Evolutionary conservation across 148 eudicot species (phyloP).

Genomic region (Suaeda aralocaspica): DNA sequence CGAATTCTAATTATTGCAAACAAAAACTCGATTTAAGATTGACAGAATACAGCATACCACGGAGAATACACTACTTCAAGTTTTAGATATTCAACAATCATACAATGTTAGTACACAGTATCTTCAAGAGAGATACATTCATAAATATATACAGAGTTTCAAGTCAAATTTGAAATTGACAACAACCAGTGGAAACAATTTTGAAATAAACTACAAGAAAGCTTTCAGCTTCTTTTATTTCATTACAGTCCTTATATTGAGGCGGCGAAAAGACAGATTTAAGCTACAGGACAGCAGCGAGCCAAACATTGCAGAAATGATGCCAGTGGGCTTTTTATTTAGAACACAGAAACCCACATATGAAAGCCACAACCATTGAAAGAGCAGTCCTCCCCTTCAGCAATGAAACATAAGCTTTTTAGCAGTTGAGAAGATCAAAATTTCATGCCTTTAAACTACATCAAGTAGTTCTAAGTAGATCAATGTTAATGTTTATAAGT

Average conservation of each 20-base stretch:
- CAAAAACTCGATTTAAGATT: not conserved
- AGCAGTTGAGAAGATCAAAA: not conserved
- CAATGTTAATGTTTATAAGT: not conserved
- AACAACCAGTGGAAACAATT: not conserved
- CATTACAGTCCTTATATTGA: not conserved
- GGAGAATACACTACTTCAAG: not conserved
- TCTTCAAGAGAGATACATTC: not conserved
- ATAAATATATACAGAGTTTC: not conserved
- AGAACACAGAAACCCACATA: not conserved
- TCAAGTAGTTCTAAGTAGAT: not conserved
- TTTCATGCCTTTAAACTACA: too few species aligned
- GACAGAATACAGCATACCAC: not conserved
- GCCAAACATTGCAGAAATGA: not conserved
- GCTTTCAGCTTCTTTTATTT: not conserved
- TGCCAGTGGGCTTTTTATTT: not conserved
- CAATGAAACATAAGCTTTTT: not conserved
- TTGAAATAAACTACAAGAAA: not conserved
- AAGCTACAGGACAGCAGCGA: slow-evolving; percentile 1
- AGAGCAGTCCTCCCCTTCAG: slow-evolving; percentile 7
- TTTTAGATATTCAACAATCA: not conserved
- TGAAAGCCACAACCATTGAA: not conserved
- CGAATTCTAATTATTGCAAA: too few species aligned
- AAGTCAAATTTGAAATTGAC: not conserved
- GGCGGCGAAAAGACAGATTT: not conserved
- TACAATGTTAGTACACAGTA: slow-evolving; percentile 4